A percentile compares a stretch with the other conserved stretches of the same genome.
These are phyloP conservation scores for Eucalyptus tenuipes DNA, from an alignment of 345 rosid genomes.

Conservation along the genomic window DNA sequence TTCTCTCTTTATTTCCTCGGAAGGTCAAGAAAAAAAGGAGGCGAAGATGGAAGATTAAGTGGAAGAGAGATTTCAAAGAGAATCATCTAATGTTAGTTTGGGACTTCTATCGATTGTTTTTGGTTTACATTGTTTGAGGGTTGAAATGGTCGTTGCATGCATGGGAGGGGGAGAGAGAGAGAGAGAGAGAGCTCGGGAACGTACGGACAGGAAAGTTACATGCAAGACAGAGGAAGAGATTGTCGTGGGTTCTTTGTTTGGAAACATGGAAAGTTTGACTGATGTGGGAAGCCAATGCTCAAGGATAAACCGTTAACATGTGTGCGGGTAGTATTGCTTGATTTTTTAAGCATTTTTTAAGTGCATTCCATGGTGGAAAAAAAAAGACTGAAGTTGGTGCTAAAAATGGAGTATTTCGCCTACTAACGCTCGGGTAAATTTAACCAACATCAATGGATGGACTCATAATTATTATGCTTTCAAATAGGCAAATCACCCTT, in stretches of 20 bases:
- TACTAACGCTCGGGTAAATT: background rate
- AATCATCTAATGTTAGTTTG: background rate
- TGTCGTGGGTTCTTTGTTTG: background rate
- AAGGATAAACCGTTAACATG: background rate
- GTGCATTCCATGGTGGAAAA: background rate
- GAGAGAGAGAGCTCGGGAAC: background rate
- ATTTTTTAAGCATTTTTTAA: background rate
- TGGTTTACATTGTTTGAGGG: background rate
- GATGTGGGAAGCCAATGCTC: background rate
- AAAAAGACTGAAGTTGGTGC: background rate
- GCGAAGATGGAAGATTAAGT: background rate
- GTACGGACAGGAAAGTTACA: background rate
- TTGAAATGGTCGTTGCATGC: slow-evolving; percentile 1
- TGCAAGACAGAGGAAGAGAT: background rate
- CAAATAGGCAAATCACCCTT: background rate
- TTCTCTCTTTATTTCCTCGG: background rate
- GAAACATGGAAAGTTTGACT: background rate
- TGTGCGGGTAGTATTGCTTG: background rate
- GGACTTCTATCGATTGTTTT: background rate
- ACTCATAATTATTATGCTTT: background rate
- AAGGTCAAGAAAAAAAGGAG: background rate
- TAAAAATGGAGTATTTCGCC: background rate
- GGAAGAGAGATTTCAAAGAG: background rate
- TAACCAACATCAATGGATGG: background rate
- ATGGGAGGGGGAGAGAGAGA: background rate